These are phyloP conservation scores for Colletotrichum echinochloae DNA, from an alignment of 2,329 filamentous ascomycete genomes.

Conservation along the genomic window DNA sequence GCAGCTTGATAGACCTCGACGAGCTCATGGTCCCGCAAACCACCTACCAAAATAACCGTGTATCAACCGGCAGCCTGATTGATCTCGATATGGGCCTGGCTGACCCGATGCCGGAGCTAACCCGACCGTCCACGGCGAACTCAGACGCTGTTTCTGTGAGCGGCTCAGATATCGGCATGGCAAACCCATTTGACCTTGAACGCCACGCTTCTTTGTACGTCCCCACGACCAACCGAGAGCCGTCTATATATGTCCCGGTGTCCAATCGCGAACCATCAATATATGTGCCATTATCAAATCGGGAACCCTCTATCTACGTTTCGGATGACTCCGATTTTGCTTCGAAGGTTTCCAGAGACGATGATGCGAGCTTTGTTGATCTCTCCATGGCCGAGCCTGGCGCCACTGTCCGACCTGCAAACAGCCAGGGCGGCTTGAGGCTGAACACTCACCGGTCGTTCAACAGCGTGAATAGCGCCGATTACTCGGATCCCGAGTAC, in stretches of 20 bases:
- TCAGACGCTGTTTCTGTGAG: conserved; percentile 68
- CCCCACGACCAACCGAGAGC: conserved; percentile 59
- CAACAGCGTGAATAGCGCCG: conserved; percentile 40
- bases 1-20: conserved; percentile 64
- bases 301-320: conserved; percentile 71
- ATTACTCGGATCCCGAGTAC: conserved; percentile 43
- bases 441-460: conserved; percentile 40
- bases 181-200: conserved; percentile 73
- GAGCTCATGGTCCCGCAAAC: conserved; percentile 55
- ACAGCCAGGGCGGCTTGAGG: conserved; percentile 26
- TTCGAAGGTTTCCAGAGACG: conserved; percentile 46
- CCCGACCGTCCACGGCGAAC: conserved; percentile 69
- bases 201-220: conserved; percentile 70
- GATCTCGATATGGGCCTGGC: conserved; percentile 68
- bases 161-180: conserved; percentile 66
- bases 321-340: conserved; percentile 68
- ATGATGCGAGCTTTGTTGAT: conserved; percentile 48
- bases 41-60: conserved; percentile 48
- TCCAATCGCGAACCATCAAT: conserved; percentile 67
- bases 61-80: conserved; percentile 61
- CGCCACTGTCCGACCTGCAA: conserved; percentile 31
- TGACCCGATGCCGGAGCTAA: conserved; percentile 62
- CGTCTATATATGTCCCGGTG: conserved; percentile 67
- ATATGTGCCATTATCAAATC: conserved; percentile 62
- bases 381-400: conserved; percentile 45